These are phyloP conservation scores for Misopates orontium DNA, from an alignment of 257 asterid genomes.

Conservation along the genomic window DNA sequence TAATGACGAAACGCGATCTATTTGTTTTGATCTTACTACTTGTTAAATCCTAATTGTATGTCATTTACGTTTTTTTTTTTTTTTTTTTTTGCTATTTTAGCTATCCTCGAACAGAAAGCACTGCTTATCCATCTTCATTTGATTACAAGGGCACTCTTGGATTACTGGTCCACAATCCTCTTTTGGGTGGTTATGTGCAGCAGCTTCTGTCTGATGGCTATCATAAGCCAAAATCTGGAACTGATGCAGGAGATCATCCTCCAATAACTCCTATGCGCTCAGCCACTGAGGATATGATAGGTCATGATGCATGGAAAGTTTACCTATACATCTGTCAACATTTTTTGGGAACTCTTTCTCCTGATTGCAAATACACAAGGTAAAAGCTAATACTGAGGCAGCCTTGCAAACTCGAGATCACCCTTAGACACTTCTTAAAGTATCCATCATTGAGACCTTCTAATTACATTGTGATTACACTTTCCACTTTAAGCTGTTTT, in stretches of 20 bases:
- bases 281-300: constrained; percentile 75
- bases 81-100: constrained; percentile 45
- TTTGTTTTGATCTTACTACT: constrained; percentile 7
- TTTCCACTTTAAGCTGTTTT: neutral
- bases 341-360: constrained; percentile 82
- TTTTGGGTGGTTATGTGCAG: constrained; percentile 65
- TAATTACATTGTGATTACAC: no score
- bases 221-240: constrained; percentile 75
- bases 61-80: constrained; percentile 13
- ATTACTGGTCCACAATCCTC: constrained; percentile 51
- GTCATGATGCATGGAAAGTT: constrained; percentile 83
- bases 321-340: constrained; percentile 87
- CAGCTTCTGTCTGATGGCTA: constrained; percentile 59
- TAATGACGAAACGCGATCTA: constrained; percentile 13
- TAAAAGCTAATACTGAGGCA: constrained; percentile 17
- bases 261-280: constrained; percentile 91
- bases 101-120: constrained; percentile 95
- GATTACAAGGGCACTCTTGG: constrained; percentile 82
- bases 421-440: neutral
- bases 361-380: constrained; percentile 84
- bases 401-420: neutral
- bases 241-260: constrained; percentile 92
- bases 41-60: constrained; percentile 20
- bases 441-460: no score
- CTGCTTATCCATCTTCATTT: constrained; percentile 89